phyloP scores from a whole-genome alignment of 1,284 basidiomycete species.

The Caloboletus inedulis region DNA sequence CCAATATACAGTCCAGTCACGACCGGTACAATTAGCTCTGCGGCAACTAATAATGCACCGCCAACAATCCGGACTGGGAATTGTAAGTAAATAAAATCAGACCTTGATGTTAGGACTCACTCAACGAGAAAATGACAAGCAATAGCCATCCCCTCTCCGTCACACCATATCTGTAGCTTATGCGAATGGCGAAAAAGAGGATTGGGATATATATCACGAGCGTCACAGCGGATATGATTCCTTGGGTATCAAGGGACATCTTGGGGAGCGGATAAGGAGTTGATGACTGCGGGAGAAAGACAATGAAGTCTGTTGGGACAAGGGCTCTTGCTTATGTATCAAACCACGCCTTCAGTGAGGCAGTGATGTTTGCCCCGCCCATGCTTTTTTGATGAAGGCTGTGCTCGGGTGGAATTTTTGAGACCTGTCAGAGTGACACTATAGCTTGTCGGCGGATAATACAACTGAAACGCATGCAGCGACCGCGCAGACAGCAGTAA shows the following conservation, averaged over 20 bases:
- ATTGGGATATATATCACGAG: conserved; percentile 56
- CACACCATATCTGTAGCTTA: conserved; percentile 51
- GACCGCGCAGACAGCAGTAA: too few relatives aligned
- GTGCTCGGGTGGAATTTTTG: conserved; percentile 3
- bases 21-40: conserved; percentile 38
- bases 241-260: conserved; percentile 42
- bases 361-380: conserved; percentile 15
- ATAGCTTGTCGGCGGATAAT: background rate
- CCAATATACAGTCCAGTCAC: conserved; percentile 46
- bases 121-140: conserved; percentile 50
- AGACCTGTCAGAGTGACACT: background rate
- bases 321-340: conserved; percentile 18
- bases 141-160: conserved; percentile 60
- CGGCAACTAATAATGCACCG: conserved; percentile 54
- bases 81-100: conserved; percentile 10
- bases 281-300: conserved; percentile 1
- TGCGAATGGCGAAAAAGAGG: conserved; percentile 40
- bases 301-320: background rate
- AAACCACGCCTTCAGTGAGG: conserved; percentile 8
- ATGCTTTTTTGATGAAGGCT: conserved; percentile 8
- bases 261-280: background rate
- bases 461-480: background rate
- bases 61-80: conserved; percentile 52
- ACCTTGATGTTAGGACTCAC: conserved; percentile 33
- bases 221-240: conserved; percentile 54